phyloP scores from a whole-genome alignment of 2,329 filamentous ascomycete genomes.

The Drechslerella dactyloides region DNA sequence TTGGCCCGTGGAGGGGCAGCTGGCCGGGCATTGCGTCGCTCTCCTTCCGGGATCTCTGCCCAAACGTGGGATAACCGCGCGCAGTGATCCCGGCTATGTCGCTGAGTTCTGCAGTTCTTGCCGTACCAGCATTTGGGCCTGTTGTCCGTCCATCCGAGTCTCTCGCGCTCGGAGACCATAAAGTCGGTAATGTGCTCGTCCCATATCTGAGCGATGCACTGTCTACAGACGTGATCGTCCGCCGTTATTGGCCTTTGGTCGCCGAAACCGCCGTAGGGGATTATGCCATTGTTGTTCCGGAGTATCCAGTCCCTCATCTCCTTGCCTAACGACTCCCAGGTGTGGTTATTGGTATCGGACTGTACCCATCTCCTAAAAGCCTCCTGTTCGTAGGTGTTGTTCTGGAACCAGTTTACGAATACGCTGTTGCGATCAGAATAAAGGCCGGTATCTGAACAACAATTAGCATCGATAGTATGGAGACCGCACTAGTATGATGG shows the following conservation, averaged over 20 bases:
- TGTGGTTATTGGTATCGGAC: constrained; percentile 32
- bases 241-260: constrained; percentile 4
- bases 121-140: constrained; percentile 46
- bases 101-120: constrained; percentile 40
- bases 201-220: constrained; percentile 19
- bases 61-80: constrained; percentile 41
- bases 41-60: constrained; percentile 23
- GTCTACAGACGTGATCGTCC: constrained; percentile 27
- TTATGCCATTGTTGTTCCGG: constrained; percentile 13
- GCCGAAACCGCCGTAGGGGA: constrained; percentile 4
- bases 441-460: constrained; percentile 10
- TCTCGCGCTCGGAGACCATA: constrained; percentile 34
- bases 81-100: constrained; percentile 41
- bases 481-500: neutral
- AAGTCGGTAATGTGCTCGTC: constrained; percentile 25
- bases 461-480: constrained; percentile 3
- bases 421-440: neutral
- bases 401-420: constrained; percentile 18
- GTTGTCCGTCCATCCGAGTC: constrained; percentile 34
- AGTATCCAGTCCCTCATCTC: constrained; percentile 42
- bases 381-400: constrained; percentile 28
- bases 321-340: constrained; percentile 23
- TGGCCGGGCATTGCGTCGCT: constrained; percentile 11
- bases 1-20: neutral
- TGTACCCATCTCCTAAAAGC: constrained; percentile 28